Evolutionary conservation across 352 stramenopile species (phyloP), one percentile per base, ranked within the genome.

Genomic region (Globisporangium rhizosaccharum): DNA sequence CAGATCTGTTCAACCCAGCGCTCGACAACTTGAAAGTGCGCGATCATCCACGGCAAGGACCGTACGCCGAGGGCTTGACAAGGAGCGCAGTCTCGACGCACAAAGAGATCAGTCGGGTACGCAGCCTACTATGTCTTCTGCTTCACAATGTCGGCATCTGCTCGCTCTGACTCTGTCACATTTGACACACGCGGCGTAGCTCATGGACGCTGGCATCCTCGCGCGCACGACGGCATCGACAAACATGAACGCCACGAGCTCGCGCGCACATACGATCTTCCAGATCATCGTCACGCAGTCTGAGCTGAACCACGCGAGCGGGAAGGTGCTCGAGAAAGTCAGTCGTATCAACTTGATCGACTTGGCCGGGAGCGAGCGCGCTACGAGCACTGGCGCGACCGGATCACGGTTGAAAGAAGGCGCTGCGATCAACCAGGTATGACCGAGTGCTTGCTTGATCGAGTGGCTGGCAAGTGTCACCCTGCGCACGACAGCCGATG

Each of bases 371-470:
- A 96, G 85, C 44, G 91, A 97, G 66, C 63, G 90, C 45, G 89
- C 87, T 18, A 72, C 81, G 7, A 97, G 94, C 52, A 98, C 92
- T 3, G 87, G 88, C 12, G 93, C 92, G 3, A 94, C 86, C 2
- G 92, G 91, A 0, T 74, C 75, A 33, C 71, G 87, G 18, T 63
- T 98, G 25, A 98, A 97, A 69, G 93, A 98, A 77, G 93, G 93
- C 3, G 90, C 90, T 25, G 90, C 85, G n/a, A 98, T 98, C 61
- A 98, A 98, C 62, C 80, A 97, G 76, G 85, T 82, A 18, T 36
- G 26, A 17, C 5, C 12, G 20, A 44, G 42, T 5, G 6, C 10
- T 17, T 39, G 51, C 2, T 9, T 45, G 17, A 10, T 44, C 20
- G n/a, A 54, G 17, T 39, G 52, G 5, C 3, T 42, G 28, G 44